Evolutionary conservation across 352 stramenopile genomes (phyloP).

Genomic region (Bremia lactucae): DNA sequence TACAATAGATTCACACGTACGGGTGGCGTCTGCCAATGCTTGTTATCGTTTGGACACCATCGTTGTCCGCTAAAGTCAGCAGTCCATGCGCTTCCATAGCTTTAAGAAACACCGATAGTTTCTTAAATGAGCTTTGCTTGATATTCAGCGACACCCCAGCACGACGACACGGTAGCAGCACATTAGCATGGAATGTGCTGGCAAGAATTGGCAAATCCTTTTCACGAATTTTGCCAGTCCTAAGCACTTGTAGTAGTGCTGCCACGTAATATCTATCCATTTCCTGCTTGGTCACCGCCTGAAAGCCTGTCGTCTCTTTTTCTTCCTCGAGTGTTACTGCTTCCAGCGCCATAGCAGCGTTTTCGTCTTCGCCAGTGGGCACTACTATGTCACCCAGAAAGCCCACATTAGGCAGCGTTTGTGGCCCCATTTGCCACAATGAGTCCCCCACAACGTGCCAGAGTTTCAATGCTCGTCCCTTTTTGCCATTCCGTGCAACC

Average conservation of each 20-base stretch:
- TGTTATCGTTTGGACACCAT: constrained; percentile 75
- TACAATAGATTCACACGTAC: too few species aligned
- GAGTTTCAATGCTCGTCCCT: constrained; percentile 56
- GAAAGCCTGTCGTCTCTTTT: constrained; percentile 6
- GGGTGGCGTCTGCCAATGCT: constrained; percentile 47
- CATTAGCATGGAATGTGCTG: constrained; percentile 59
- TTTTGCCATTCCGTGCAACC: constrained; percentile 43
- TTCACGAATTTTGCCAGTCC: constrained; percentile 39
- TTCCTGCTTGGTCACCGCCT: constrained; percentile 40
- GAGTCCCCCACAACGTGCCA: constrained; percentile 65
- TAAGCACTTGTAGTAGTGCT: constrained; percentile 57
- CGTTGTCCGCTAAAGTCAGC: constrained; percentile 46
- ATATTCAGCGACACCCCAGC: constrained; percentile 50
- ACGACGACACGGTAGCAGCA: constrained; percentile 51
- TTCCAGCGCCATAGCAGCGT: constrained; percentile 19
- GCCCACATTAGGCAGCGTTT: constrained; percentile 54
- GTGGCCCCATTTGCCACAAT: constrained; percentile 63
- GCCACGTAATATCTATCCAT: constrained; percentile 67
- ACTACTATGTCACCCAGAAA: constrained; percentile 39
- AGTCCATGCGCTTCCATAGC: constrained; percentile 48
- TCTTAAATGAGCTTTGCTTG: constrained; percentile 77
- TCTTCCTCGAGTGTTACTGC: constrained; percentile 39
- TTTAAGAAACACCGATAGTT: constrained; percentile 64
- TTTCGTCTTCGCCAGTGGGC: constrained; percentile 19
- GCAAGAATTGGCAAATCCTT: constrained; percentile 73